Evolutionary conservation across 306 rosid species (phyloP).

Genomic region (Macrotyloma uniflorum): DNA sequence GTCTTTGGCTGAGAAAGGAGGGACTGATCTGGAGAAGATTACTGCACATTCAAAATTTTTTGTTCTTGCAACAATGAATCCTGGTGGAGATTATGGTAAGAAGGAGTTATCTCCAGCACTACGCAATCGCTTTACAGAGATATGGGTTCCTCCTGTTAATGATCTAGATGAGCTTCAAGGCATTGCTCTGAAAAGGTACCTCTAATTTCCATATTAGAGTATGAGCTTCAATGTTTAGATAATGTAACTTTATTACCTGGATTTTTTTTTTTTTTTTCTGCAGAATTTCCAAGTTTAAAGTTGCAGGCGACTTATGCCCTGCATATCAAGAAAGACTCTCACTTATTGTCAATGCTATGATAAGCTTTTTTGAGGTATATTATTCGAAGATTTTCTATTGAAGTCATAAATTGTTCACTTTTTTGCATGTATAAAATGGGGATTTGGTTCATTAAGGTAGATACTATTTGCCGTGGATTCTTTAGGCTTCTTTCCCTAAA

Average conservation of each 20-base stretch:
- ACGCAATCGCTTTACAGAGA: slow-evolving; percentile 95
- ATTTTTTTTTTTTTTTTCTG: slow-evolving; percentile 3
- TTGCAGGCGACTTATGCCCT: slow-evolving; percentile 7
- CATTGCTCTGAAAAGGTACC: slow-evolving; percentile 70
- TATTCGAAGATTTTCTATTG: slow-evolving; percentile 2
- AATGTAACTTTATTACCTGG: not conserved
- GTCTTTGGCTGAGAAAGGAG: slow-evolving; percentile 95
- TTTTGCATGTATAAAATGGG: not conserved
- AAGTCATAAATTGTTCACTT: not conserved
- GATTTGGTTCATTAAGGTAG: not conserved
- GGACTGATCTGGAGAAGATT: slow-evolving; percentile 71
- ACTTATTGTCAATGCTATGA: slow-evolving; percentile 67
- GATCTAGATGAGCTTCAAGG: slow-evolving; percentile 69
- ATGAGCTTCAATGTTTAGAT: not conserved
- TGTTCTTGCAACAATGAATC: slow-evolving; percentile 97
- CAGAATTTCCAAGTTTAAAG: slow-evolving; percentile 62
- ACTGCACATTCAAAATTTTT: slow-evolving; percentile 69
- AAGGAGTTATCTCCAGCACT: slow-evolving; percentile 89
- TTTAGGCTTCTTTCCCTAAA: not conserved
- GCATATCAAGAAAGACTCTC: slow-evolving; percentile 35
- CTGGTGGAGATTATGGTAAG: slow-evolving; percentile 99
- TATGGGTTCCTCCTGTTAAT: slow-evolving; percentile 91
- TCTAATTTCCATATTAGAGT: not conserved
- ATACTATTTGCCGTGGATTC: not conserved
- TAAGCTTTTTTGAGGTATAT: slow-evolving; percentile 79